phyloP scores from a whole-genome alignment of 139 green algal species.

The Microglena sp. region DNA sequence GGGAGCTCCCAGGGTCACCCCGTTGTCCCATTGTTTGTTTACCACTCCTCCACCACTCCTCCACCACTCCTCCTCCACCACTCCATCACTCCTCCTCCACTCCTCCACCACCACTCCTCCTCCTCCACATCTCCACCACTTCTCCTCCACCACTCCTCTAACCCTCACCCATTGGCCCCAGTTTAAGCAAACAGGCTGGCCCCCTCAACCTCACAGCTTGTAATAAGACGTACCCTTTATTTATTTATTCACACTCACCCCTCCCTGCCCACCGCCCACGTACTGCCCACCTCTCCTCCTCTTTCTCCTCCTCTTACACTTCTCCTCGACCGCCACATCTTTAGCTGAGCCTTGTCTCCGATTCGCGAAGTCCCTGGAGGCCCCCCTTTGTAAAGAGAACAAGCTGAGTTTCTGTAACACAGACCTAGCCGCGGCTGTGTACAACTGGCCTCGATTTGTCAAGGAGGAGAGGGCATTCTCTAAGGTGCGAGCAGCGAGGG shows the following conservation, averaged over 20 bases:
- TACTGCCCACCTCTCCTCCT: not conserved
- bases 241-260: no score
- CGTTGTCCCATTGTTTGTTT: no score
- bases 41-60: no score
- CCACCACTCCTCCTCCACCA: no score
- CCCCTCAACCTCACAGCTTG: no score
- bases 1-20: no score
- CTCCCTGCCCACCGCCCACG: not conserved
- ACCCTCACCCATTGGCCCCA: no score
- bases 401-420: conserved; percentile 65
- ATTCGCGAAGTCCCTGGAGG: conserved; percentile 30
- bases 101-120: not conserved
- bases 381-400: conserved; percentile 62
- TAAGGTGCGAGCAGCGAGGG: conserved; percentile 3
- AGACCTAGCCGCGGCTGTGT: conserved; percentile 59
- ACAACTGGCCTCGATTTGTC: conserved; percentile 44
- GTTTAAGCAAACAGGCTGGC: no score
- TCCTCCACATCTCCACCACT: not conserved
- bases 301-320: not conserved
- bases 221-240: no score
- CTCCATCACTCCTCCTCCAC: no score
- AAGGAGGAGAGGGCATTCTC: conserved; percentile 24
- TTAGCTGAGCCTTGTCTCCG: conserved; percentile 49
- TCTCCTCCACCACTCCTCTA: not conserved
- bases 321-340: no score